Evolutionary conservation across 2,329 filamentous ascomycete genomes (phyloP).

Genomic region (Hysterium pulicare): DNA sequence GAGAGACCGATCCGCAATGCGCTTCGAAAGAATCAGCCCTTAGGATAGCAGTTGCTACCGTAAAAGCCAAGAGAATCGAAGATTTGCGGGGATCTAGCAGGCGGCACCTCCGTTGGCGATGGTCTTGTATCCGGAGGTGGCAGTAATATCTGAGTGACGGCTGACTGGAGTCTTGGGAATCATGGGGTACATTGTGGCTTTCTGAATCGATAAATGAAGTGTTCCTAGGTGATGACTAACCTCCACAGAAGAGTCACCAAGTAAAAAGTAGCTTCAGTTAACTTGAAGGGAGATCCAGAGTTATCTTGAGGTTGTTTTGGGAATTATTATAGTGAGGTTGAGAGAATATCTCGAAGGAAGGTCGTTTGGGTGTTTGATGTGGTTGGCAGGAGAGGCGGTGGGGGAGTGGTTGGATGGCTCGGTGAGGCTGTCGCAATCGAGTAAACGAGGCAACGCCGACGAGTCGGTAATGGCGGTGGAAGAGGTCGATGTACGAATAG

Average conservation of each 20-base stretch:
- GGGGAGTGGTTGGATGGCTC: slow-evolving; percentile 12
- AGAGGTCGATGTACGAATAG: slow-evolving; percentile 2
- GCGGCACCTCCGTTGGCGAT: slow-evolving; percentile 34
- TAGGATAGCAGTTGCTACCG: slow-evolving; percentile 32
- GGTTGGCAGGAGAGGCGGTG: slow-evolving; percentile 5
- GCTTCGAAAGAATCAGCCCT: slow-evolving; percentile 35
- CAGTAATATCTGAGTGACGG: slow-evolving; percentile 41
- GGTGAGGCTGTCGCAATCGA: slow-evolving; percentile 26
- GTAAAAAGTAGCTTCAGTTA: slow-evolving; percentile 26
- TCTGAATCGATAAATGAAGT: slow-evolving; percentile 21
- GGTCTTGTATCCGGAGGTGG: slow-evolving; percentile 37
- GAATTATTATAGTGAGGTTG: slow-evolving; percentile 21
- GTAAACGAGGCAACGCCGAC: slow-evolving; percentile 24
- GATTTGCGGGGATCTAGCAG: slow-evolving; percentile 36
- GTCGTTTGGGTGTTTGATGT: neutral
- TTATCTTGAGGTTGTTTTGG: slow-evolving; percentile 15
- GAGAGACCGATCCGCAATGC: slow-evolving; percentile 33
- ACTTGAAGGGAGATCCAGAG: slow-evolving; percentile 8
- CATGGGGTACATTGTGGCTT: slow-evolving; percentile 36
- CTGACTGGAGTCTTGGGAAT: slow-evolving; percentile 39
- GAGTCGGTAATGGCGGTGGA: slow-evolving; percentile 16
- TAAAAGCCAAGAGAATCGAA: slow-evolving; percentile 34
- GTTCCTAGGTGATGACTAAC: slow-evolving; percentile 25
- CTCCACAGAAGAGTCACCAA: slow-evolving; percentile 21
- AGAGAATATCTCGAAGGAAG: slow-evolving; percentile 6